These are phyloP conservation scores for Cladophialophora exuberans DNA, from an alignment of 2,329 filamentous ascomycete species.

Conservation along the genomic window DNA sequence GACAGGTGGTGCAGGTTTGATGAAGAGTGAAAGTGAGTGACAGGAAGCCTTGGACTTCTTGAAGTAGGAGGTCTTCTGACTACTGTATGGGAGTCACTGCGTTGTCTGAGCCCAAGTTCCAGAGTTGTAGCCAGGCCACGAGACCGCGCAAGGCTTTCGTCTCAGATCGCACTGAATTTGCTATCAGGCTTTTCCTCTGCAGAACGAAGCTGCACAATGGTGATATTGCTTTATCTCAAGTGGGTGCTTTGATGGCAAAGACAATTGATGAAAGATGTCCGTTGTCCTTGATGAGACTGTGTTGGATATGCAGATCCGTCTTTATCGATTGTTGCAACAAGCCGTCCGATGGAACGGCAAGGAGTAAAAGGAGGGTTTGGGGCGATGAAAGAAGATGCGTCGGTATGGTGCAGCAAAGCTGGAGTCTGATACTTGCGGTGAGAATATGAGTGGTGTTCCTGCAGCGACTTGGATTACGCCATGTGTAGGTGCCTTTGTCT, in stretches of 20 bases:
- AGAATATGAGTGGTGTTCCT: constrained; percentile 11
- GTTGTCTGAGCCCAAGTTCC: constrained; percentile 17
- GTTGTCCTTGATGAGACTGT: constrained; percentile 24
- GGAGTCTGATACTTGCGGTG: constrained; percentile 24
- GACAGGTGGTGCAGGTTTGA: not conserved
- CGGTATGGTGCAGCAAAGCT: constrained; percentile 24
- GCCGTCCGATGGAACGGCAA: constrained; percentile 15
- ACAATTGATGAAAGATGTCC: constrained; percentile 26
- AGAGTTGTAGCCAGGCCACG: constrained; percentile 16
- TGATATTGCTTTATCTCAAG: constrained; percentile 12
- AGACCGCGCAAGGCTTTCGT: not conserved
- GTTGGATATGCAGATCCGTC: constrained; percentile 13
- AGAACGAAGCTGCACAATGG: constrained; percentile 16
- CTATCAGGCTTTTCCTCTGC: constrained; percentile 17
- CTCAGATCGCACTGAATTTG: constrained; percentile 6
- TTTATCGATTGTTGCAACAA: constrained; percentile 29
- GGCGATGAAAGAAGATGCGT: constrained; percentile 8
- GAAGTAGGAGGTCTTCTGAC: constrained; percentile 3
- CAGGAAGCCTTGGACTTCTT: constrained; percentile 5
- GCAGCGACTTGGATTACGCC: constrained; percentile 20
- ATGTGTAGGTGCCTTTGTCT: constrained; percentile 29
- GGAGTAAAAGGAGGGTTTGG: constrained; percentile 4
- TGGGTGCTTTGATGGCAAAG: constrained; percentile 23
- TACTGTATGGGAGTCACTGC: constrained; percentile 4
- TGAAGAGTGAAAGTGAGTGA: not conserved